Conservation (phyloP, 768 basidiomycete genomes). For the Hemileccinum impolitum region DNA sequence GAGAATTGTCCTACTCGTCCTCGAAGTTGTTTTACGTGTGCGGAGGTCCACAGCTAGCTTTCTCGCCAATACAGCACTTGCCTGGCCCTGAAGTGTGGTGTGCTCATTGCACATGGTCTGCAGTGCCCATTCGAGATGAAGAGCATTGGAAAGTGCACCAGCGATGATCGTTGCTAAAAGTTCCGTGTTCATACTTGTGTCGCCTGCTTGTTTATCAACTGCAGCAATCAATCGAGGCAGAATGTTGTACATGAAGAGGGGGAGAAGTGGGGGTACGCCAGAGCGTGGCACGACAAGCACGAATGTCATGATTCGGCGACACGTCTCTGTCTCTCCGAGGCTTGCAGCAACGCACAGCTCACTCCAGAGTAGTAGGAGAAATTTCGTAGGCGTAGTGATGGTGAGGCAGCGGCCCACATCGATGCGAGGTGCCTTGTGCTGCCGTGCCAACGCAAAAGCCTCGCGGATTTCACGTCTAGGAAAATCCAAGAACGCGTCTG, state of each 20-base stretch:
- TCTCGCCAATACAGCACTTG: slow-evolving; percentile 61
- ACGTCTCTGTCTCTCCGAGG: slow-evolving; percentile 58
- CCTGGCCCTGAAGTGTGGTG: slow-evolving; percentile 53
- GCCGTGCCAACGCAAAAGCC: slow-evolving; percentile 53
- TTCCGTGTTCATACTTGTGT: slow-evolving; percentile 57
- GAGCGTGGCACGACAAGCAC: slow-evolving; percentile 61
- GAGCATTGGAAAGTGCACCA: slow-evolving; percentile 60
- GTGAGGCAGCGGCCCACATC: slow-evolving; percentile 68
- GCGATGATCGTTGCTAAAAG: slow-evolving; percentile 63
- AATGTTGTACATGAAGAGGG: slow-evolving; percentile 68
- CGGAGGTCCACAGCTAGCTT: slow-evolving; percentile 63
- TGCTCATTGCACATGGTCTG: slow-evolving; percentile 51
- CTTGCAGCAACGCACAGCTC: slow-evolving; percentile 54
- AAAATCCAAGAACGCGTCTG: slow-evolving; percentile 47
- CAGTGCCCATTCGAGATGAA: slow-evolving; percentile 71
- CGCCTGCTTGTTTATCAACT: slow-evolving; percentile 52
- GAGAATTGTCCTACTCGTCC: slow-evolving; percentile 49
- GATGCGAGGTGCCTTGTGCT: slow-evolving; percentile 60
- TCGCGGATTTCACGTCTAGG: slow-evolving; percentile 54
- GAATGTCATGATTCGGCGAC: slow-evolving; percentile 64
- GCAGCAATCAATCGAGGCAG: slow-evolving; percentile 53
- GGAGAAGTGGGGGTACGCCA: slow-evolving; percentile 59
- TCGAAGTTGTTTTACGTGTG: slow-evolving; percentile 43
- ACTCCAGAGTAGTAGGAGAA: slow-evolving; percentile 66
- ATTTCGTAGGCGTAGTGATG: slow-evolving; percentile 52